Base-by-base conservation (phyloP, 306 rosid species). In the Rubus parviflorus region DNA sequence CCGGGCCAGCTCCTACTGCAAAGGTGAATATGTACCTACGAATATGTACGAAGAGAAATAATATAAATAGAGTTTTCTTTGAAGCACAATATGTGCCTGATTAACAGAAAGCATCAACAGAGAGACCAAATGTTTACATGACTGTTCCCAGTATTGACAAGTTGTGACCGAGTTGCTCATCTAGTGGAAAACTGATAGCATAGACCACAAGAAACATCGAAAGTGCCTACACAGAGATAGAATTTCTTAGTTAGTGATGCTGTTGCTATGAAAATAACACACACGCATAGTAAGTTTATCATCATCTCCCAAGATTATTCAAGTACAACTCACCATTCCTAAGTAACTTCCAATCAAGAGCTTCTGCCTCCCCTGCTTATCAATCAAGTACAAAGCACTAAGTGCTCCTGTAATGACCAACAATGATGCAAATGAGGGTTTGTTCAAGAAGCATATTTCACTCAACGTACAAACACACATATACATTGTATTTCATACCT, bases 1-100 rank as follows among this genome's bases (percentile, higher is more conserved):
- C 91, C 14, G 98, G 97, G 43, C 98, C 98, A 68, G 98, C 97
- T 81, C 97, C 97, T 77, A 91, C 69, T 68, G 98, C 97, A 68
- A 88, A 93, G 77, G 87, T 72, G 81, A 91, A 91, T 77, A 93
- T 93, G 81, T 93, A 93, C 91, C 98, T 91, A 81, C 20, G 75
- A 56, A 25, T 43, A 15, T 53, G 74, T 37, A 41, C 8, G 14
- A 19, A 8, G n/a, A 62, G 48, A 75, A 75, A 78, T 25, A 67
- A 20, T 25, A 75, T 72, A 48, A 81, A 70, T 8, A 23, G 52
- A 41, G 2, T 7, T 41, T 38, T 53, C 76, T 53, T 57, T 13
- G 12, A 25, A n/a, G 30, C 38, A 51, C 58, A 71, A 13, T 9
- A 30, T 19, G 17, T 6, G 49, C 35, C 64, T 17, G 30, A 37